Evolutionary conservation across 306 rosid genomes (phyloP).

Genomic region (Adenanthera pavonina): DNA sequence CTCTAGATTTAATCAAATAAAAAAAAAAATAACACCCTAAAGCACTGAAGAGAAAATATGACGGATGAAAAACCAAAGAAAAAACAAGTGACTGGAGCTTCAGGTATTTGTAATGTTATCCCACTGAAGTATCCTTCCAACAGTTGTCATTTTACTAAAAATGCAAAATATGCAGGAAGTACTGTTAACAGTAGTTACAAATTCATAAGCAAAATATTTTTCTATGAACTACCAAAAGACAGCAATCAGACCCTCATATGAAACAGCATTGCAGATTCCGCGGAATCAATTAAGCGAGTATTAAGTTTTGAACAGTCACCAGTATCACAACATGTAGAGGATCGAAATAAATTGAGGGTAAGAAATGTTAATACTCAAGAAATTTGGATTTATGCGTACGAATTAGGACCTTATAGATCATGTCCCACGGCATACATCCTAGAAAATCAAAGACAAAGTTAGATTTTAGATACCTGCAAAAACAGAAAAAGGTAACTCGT

Average conservation of each 20-base stretch:
- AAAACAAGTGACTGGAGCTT: conserved; percentile 1
- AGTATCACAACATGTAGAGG: not conserved
- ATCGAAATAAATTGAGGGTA: conserved; percentile 17
- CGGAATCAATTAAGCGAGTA: not conserved
- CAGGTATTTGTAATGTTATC: conserved; percentile 3
- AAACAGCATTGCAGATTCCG: not conserved
- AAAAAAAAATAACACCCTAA: no score
- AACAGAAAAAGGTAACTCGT: conserved; percentile 20
- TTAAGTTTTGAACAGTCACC: not conserved
- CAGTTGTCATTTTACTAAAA: conserved; percentile 22
- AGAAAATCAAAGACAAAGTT: conserved; percentile 75
- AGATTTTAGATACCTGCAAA: conserved; percentile 79
- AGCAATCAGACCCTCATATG: not conserved
- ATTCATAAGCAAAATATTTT: not conserved
- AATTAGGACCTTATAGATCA: conserved; percentile 74
- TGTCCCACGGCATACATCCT: conserved; percentile 96
- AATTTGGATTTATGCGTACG: conserved; percentile 27
- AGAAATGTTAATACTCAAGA: not conserved
- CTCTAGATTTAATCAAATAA: no score
- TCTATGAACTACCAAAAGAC: not conserved
- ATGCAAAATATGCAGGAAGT: conserved; percentile 12
- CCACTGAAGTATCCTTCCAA: not conserved
- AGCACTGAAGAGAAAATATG: not conserved
- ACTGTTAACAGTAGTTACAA: conserved; percentile 1
- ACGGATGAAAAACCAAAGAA: not conserved